Evolutionary conservation across 1,284 basidiomycete species (phyloP), one percentile per base, ranked within the genome.

Genomic region (Pisolithus thermaeus): DNA sequence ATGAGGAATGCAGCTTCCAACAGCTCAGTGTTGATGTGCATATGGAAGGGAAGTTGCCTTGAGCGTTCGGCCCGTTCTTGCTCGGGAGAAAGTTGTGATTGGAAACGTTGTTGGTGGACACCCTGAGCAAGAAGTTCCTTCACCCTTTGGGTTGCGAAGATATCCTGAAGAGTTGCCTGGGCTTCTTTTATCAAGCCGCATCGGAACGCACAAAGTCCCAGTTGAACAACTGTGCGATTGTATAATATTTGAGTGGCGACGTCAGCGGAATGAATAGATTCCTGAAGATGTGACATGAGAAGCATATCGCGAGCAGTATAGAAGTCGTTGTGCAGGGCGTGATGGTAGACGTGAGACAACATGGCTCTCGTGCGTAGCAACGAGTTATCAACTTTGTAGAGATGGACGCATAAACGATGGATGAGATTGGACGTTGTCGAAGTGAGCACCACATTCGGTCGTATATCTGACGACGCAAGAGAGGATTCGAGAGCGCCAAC

Each of bases 11-110:
- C 95, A 40, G 94, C 95, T 72, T 99, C 97, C 56, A 99, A 78
- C 27, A 99, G 77, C 71, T 99, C 97, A 14, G 97, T 92, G 75
- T 99, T 99, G 74, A 99, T 96, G 74, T 99, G 97, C 90, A 99
- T 92, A 72, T 99, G 97, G 87, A 99, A 99, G 32, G 97, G 97
- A 23, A 99, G 78, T 64, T 98, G 92, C 44, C 96, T 83, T 61
- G 94, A 90, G 61, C 94, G 91, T 70, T 99, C 97, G 6, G 94
- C 85, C 67, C 94, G 91, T 70, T 99, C 97, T 73, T 99, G 96
- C 70, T 99, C 97, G 7, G 93, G 92, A 14, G 88, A 84, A 50
- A 97, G 75, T 3, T 79, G 67, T 47, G 63, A 76, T 62, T 90
- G 90, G 78, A 89, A 97, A 47, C 92, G 83, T 67, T 95, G 93